A percentile compares a stretch with the other conserved stretches of the same genome.
These are phyloP conservation scores for Daldinia decipiens DNA, from an alignment of 495 filamentous ascomycete species.

Conservation along the genomic window DNA sequence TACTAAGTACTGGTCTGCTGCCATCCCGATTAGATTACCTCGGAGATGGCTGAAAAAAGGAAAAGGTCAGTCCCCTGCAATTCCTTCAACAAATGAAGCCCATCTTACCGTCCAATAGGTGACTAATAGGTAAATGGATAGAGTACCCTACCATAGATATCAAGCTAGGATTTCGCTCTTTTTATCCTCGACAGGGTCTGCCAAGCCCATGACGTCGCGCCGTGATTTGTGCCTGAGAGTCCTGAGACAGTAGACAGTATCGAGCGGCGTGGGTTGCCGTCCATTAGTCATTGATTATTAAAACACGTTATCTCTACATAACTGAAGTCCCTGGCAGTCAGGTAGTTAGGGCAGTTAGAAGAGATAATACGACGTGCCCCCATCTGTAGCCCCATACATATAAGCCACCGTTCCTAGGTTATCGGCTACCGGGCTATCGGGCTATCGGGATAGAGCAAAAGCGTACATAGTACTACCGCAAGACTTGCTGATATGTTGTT, in stretches of 20 bases:
- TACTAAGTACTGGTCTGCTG: constrained; percentile 8
- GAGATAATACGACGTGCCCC: neutral
- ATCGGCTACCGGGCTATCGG: constrained; percentile 23
- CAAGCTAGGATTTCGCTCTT: constrained; percentile 14
- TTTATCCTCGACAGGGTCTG: constrained; percentile 21
- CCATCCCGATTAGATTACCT: constrained; percentile 18
- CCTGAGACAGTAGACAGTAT: neutral
- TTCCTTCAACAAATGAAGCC: constrained; percentile 42
- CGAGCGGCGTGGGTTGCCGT: constrained; percentile 1
- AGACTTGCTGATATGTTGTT: constrained; percentile 22
- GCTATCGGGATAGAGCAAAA: constrained; percentile 28
- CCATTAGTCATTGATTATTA: constrained; percentile 42
- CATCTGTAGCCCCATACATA: constrained; percentile 11
- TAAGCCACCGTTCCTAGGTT: constrained; percentile 25
- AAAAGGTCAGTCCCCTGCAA: constrained; percentile 33
- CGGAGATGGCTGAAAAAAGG: constrained; percentile 37
- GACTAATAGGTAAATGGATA: constrained; percentile 19
- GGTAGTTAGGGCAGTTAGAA: neutral
- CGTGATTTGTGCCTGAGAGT: constrained; percentile 31
- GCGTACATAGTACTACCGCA: constrained; percentile 8
- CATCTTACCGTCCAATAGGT: constrained; percentile 32
- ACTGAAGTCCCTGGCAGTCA: neutral
- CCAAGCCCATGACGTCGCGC: constrained; percentile 42
- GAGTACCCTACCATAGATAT: constrained; percentile 19
- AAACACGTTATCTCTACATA: constrained; percentile 21